phyloP scores from a whole-genome alignment of 2,329 filamentous ascomycete species.

The Aspergillus viridinutans region DNA sequence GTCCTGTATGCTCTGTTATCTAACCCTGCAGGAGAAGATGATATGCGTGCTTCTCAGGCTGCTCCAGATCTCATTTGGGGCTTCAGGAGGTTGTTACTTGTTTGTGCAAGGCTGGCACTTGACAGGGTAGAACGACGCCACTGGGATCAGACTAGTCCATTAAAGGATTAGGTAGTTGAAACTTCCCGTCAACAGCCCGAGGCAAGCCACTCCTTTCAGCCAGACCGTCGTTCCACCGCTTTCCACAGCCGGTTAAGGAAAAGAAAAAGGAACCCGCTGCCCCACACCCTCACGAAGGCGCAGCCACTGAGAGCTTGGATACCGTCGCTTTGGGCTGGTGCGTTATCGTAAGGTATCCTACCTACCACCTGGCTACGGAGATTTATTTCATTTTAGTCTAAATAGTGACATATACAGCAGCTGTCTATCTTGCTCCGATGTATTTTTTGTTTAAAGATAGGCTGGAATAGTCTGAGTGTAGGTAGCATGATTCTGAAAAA shows the following conservation, averaged over 20 bases:
- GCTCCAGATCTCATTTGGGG: background rate
- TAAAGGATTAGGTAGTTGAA: too few species aligned
- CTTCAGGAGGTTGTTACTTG: too few species aligned
- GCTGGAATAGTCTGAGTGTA: background rate
- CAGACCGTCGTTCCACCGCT: background rate
- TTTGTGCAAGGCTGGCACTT: too few species aligned
- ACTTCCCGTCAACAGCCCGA: too few species aligned
- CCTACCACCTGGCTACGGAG: background rate
- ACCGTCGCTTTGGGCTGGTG: background rate
- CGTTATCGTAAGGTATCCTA: background rate
- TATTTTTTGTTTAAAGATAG: background rate
- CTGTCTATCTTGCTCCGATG: too few species aligned
- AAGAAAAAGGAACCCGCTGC: background rate
- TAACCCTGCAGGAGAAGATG: background rate
- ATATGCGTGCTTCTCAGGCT: background rate
- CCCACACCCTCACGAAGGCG: background rate
- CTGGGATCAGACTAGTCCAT: too few species aligned
- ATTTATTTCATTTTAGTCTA: background rate
- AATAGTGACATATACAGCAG: too few species aligned
- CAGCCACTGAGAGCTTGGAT: background rate
- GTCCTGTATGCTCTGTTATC: too few species aligned
- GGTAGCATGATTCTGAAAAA: background rate
- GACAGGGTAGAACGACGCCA: too few species aligned
- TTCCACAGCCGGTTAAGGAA: background rate
- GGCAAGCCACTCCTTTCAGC: background rate